These are phyloP conservation scores for Fusarium sp. DNA, from an alignment of 2,329 filamentous ascomycete species.

Conservation along the genomic window DNA sequence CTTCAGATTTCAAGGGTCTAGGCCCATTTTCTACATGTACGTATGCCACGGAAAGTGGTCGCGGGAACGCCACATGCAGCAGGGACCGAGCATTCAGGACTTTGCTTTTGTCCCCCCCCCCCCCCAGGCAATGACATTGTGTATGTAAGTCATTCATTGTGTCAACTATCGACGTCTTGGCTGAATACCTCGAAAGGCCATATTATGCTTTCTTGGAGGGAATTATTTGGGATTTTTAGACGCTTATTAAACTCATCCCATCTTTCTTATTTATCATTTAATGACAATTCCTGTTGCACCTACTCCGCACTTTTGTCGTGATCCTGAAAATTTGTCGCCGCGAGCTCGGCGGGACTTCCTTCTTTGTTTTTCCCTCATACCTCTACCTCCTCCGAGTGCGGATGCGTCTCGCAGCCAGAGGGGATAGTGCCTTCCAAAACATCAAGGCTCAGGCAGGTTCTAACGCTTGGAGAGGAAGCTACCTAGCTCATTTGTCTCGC, in stretches of 20 bases:
- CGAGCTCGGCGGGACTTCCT: conserved; percentile 27
- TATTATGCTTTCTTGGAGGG: not conserved
- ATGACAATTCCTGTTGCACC: not conserved
- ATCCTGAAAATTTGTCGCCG: conserved; percentile 4
- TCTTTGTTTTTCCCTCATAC: conserved; percentile 22
- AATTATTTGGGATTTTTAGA: not conserved
- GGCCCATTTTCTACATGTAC: conserved; percentile 10
- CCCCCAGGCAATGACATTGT: not conserved
- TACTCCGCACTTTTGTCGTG: not conserved
- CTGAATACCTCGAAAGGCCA: not conserved
- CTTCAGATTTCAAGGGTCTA: conserved; percentile 30
- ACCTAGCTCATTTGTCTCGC: not conserved
- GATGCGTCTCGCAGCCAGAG: conserved; percentile 14
- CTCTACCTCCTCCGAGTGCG: conserved; percentile 23
- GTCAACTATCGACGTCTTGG: not conserved
- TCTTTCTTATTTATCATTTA: not conserved
- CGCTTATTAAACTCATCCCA: not conserved
- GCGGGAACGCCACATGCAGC: not conserved
- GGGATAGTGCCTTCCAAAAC: conserved; percentile 11
- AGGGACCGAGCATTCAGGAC: not conserved
- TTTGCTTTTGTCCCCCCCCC: not conserved
- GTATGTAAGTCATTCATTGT: not conserved
- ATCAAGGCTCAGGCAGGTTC: not conserved
- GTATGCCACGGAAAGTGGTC: not conserved
- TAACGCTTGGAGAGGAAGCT: not conserved